Percentiles rank a stretch among this genome's conserved stretches.
Conservation (phyloP, 108 stramenopile genomes). For the Skeletonema potamos region DNA sequence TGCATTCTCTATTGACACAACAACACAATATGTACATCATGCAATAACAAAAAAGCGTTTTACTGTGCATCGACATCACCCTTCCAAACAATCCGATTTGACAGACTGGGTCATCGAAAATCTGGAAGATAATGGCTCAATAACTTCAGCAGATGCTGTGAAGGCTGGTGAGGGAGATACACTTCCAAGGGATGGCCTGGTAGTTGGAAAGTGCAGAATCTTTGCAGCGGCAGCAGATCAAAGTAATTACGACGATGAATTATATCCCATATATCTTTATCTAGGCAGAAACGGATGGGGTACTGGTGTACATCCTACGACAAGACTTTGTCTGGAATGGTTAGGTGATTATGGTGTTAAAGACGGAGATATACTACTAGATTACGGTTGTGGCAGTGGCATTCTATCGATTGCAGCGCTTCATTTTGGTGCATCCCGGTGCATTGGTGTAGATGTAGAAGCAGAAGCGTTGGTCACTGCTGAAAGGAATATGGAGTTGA, state of each 20-base stretch:
- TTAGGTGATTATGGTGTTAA: constrained; percentile 11
- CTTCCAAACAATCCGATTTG: constrained; percentile 13
- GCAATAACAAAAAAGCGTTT: not conserved
- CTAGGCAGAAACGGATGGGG: constrained; percentile 42
- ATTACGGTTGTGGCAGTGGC: constrained; percentile 78
- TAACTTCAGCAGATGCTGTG: constrained; percentile 34
- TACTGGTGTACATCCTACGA: constrained; percentile 79
- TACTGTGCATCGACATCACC: not conserved
- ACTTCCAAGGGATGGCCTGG: constrained; percentile 39
- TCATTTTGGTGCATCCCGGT: constrained; percentile 34
- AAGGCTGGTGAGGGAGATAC: constrained; percentile 54
- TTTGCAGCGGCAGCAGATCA: constrained; percentile 25
- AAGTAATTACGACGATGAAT: constrained; percentile 15
- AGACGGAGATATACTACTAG: constrained; percentile 46
- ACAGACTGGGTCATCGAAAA: constrained; percentile 53
- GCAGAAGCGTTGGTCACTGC: constrained; percentile 58
- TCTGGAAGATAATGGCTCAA: constrained; percentile 34
- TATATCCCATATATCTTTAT: constrained; percentile 23
- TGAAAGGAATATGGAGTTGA: constrained; percentile 41
- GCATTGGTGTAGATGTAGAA: constrained; percentile 54
- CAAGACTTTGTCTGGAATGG: constrained; percentile 72
- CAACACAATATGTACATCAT: not conserved
- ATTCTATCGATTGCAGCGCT: constrained; percentile 65
- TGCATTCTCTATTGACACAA: not conserved
- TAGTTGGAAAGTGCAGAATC: constrained; percentile 40